A percentile compares a stretch with the other conserved stretches of the same genome.
These are phyloP conservation scores for Pholiota molesta DNA, from an alignment of 768 basidiomycete species.

Conservation along the genomic window DNA sequence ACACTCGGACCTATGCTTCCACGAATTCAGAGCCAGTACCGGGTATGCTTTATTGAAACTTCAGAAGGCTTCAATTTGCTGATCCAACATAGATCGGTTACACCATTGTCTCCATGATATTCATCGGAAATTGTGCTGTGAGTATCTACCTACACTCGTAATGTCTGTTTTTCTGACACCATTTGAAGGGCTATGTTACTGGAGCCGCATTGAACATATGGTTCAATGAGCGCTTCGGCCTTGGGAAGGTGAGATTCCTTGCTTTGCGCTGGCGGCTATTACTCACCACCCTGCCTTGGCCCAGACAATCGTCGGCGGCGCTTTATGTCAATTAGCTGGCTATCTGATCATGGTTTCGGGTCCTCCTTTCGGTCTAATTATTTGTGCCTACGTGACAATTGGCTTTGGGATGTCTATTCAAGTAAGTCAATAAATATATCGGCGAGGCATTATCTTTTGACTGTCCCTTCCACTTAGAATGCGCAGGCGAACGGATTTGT, in stretches of 20 bases:
- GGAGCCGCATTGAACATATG: constrained; percentile 42
- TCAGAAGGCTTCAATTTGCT: neutral
- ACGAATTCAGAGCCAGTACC: constrained; percentile 60
- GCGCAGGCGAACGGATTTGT: constrained; percentile 75
- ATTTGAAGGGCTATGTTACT: constrained; percentile 37
- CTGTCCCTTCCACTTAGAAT: constrained; percentile 39
- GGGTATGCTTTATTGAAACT: constrained; percentile 32
- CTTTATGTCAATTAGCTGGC: constrained; percentile 51
- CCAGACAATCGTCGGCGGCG: constrained; percentile 35
- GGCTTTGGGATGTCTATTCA: constrained; percentile 47
- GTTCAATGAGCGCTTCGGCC: constrained; percentile 39
- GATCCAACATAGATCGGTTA: constrained; percentile 22
- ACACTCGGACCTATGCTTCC: constrained; percentile 76
- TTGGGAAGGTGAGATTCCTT: constrained; percentile 40
- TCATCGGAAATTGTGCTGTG: constrained; percentile 25
- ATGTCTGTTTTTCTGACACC: neutral
- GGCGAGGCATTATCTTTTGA: neutral
- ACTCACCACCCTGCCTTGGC: neutral
- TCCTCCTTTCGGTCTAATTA: constrained; percentile 65
- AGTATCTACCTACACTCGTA: neutral
- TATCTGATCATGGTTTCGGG: constrained; percentile 55
- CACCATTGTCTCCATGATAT: constrained; percentile 24
- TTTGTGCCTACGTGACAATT: constrained; percentile 45
- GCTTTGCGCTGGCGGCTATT: neutral
- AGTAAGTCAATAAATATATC: constrained; percentile 31